Evolutionary conservation across 176 grass and related monocot genomes (phyloP), one percentile per base, ranked within the genome.

Genomic region (Typha latifolia): DNA sequence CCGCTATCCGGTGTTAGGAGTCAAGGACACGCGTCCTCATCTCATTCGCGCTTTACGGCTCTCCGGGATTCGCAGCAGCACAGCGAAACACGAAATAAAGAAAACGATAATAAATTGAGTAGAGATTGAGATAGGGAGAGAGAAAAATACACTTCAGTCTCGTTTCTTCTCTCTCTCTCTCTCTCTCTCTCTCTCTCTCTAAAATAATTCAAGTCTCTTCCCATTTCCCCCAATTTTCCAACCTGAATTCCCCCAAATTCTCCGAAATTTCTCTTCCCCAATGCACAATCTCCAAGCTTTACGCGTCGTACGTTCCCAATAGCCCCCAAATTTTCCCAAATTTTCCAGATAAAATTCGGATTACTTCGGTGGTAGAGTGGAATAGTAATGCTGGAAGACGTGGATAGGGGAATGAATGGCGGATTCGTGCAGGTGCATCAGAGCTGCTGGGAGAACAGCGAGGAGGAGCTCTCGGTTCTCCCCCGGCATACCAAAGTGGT

Each of bases 401-500:
- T 75, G 32, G 43, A 19, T 37, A 31, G 61, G 49, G 68, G 49
- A 12, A 75, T 74, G 21, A 74, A 67, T 22, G 78, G 62, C 11
- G 84, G 79, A 34, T 65, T n/a, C 14, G 63, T 12, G 63, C 63
- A 32, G 26, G 34, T 37, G 63, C 63, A 65, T 13, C 63, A 65
- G 27, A 65, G 63, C 63, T 65, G 63, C 31, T 79, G 76, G 72
- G 69, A 66, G 20, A 62, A 69, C 21, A 80, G 69, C 27, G 87
- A 90, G 61, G 87, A 90, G 53, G 87, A 90, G 74, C 71, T 82
- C 14, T 86, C 83, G 26, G 77, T 85, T 77, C 83, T 90, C 22
- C 87, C 87, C 34, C 80, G 83, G 66, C 87, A 90, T 62, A 90
- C 87, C 16, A 90, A 86, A 65, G 87, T 90, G 55, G 83, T 90